These are phyloP conservation scores for Stipa capillata DNA, from an alignment of 176 grass and related monocot genomes.

Conservation along the genomic window DNA sequence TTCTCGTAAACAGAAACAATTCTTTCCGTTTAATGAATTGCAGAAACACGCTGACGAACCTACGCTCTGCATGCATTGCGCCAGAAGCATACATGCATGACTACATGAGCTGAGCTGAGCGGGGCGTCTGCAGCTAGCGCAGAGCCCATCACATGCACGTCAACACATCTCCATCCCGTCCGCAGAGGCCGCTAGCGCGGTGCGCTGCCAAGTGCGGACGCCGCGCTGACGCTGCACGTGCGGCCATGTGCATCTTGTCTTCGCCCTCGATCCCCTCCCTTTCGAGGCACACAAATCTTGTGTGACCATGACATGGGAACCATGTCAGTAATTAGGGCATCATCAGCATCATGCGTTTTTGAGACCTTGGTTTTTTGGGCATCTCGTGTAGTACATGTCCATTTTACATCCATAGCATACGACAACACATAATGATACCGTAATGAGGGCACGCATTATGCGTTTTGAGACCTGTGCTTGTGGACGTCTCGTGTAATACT, in stretches of 20 bases:
- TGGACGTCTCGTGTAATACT: background rate
- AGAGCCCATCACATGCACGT: slow-evolving; percentile 2
- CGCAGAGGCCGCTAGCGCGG: background rate
- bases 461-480: background rate
- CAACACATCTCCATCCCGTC: background rate
- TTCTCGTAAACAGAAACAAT: too few species aligned
- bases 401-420: too few species aligned
- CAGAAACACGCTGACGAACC: too few species aligned
- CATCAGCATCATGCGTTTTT: too few species aligned
- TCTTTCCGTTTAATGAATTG: too few species aligned
- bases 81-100: too few species aligned
- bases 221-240: slow-evolving; percentile 22
- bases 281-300: background rate
- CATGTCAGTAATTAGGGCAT: background rate
- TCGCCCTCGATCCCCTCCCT: background rate
- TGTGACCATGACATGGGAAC: background rate
- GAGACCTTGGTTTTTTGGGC: too few species aligned
- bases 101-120: too few species aligned
- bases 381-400: too few species aligned
- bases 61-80: too few species aligned
- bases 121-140: background rate
- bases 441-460: too few species aligned
- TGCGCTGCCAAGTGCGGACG: slow-evolving; percentile 16
- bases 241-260: slow-evolving; percentile 24
- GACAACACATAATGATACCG: too few species aligned